Percentiles rank a stretch among this genome's conserved stretches.
phyloP scores from a whole-genome alignment of 805 yeast genomes.

The Lipomyces anomalus region DNA sequence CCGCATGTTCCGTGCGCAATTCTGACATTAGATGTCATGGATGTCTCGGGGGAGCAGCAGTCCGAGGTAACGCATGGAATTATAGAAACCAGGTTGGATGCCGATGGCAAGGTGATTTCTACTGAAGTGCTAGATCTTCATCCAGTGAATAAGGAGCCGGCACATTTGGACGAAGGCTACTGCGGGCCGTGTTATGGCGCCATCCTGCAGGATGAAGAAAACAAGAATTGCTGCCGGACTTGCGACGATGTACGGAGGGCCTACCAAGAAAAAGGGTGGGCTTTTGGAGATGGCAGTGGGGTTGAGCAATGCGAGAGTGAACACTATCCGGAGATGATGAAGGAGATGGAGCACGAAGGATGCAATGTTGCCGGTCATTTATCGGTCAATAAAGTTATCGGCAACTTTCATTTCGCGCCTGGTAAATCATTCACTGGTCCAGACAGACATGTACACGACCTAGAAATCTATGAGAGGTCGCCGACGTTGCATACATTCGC shows the following conservation, averaged over 20 bases:
- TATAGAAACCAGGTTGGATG: conserved; percentile 57
- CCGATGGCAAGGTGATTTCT: conserved; percentile 45
- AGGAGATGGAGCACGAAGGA: conserved; percentile 66
- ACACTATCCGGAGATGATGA: conserved; percentile 67
- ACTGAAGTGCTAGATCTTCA: conserved; percentile 39
- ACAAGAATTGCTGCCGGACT: conserved; percentile 66
- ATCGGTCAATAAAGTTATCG: conserved; percentile 75
- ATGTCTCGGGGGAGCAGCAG: conserved; percentile 79
- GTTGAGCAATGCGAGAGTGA: conserved; percentile 87
- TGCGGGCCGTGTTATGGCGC: conserved; percentile 95
- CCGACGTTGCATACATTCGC: conserved; percentile 61
- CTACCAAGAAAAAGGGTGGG: conserved; percentile 75
- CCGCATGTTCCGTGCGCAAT: conserved; percentile 82
- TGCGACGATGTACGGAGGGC: conserved; percentile 79
- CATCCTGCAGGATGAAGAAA: conserved; percentile 49
- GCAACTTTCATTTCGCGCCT: conserved; percentile 93
- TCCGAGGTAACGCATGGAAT: conserved; percentile 70
- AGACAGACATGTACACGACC: conserved; percentile 71
- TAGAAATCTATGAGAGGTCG: conserved; percentile 56
- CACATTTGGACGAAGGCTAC: conserved; percentile 39
- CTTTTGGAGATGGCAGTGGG: conserved; percentile 79
- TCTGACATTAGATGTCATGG: conserved; percentile 79
- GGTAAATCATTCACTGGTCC: conserved; percentile 67
- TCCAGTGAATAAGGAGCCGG: conserved; percentile 28
- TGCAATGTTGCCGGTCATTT: conserved; percentile 81